Percentiles rank a stretch among this genome's conserved stretches.
These are phyloP conservation scores for Penicillium pulvis DNA, from an alignment of 495 filamentous ascomycete genomes.

Conservation along the genomic window DNA sequence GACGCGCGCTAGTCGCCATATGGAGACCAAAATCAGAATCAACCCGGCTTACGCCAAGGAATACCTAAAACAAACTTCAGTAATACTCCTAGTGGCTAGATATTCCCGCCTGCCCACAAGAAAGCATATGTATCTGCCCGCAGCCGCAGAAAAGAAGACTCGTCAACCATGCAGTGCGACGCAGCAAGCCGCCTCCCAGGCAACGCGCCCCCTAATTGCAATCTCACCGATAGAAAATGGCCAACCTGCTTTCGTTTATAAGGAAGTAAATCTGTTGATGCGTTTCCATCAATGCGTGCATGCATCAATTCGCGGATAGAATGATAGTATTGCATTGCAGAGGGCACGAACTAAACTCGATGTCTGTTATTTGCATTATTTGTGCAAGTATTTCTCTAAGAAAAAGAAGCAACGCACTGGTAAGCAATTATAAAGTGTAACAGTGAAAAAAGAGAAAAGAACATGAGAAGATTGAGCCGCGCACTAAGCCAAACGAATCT, in stretches of 20 bases:
- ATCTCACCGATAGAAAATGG: conserved; percentile 16
- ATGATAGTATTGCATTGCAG: conserved; percentile 2
- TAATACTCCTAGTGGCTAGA: background rate
- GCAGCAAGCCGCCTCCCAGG: conserved; percentile 16
- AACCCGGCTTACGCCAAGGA: background rate
- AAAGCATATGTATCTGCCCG: background rate
- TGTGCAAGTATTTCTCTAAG: background rate
- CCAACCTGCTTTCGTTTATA: conserved; percentile 17
- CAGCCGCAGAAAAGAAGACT: conserved; percentile 7
- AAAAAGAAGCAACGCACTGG: background rate
- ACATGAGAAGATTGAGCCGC: background rate
- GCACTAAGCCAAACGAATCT: background rate
- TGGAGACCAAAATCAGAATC: conserved; percentile 1
- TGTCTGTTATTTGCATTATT: background rate
- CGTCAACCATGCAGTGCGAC: conserved; percentile 21
- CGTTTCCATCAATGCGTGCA: conserved; percentile 7
- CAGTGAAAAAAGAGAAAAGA: background rate
- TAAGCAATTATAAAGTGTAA: background rate
- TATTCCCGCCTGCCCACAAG: background rate
- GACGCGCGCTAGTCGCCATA: conserved; percentile 2
- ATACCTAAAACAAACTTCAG: background rate
- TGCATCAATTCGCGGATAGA: conserved; percentile 5
- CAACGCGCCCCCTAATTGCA: conserved; percentile 7
- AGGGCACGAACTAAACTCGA: background rate
- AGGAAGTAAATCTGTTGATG: conserved; percentile 6